phyloP scores from a whole-genome alignment of 78 protist genomes.

The Corallochytrium limacisporum region DNA sequence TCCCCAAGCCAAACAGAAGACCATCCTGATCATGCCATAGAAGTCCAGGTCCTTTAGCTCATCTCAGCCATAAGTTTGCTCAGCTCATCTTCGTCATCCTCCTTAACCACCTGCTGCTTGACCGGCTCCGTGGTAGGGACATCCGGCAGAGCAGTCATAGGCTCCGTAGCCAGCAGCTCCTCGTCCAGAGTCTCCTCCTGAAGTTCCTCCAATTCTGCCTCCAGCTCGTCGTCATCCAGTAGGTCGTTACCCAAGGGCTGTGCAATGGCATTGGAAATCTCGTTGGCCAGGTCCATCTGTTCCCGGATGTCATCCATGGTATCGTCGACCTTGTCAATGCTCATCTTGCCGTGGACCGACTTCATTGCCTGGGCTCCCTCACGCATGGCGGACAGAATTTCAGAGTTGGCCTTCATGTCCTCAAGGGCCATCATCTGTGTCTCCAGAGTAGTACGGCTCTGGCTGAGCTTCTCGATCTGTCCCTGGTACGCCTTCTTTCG shows the following conservation, averaged over 20 bases:
- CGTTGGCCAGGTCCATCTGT: slow-evolving; percentile 7
- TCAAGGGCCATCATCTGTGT: slow-evolving; percentile 12
- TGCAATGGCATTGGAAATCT: background rate
- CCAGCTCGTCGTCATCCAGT: no score
- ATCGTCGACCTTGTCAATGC: background rate
- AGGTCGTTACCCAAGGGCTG: background rate
- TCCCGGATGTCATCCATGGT: slow-evolving; percentile 11
- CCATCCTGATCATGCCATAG: no score
- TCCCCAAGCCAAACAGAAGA: no score
- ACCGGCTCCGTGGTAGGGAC: no score
- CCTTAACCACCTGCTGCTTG: no score
- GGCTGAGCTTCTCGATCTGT: background rate
- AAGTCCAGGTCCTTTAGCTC: no score
- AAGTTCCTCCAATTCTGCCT: no score
- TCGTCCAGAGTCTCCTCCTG: no score
- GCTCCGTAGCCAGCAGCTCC: no score
- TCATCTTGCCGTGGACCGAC: slow-evolving; percentile 2
- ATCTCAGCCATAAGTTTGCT: no score
- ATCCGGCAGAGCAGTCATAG: no score
- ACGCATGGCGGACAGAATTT: slow-evolving; percentile 1
- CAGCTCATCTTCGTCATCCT: no score
- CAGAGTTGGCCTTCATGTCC: background rate
- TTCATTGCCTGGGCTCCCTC: slow-evolving; percentile 1
- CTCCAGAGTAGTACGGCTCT: background rate
- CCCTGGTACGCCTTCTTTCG: slow-evolving; percentile 22